Conservation (phyloP, 2,329 filamentous ascomycete genomes). For the Tolypocladium endophyticum region DNA sequence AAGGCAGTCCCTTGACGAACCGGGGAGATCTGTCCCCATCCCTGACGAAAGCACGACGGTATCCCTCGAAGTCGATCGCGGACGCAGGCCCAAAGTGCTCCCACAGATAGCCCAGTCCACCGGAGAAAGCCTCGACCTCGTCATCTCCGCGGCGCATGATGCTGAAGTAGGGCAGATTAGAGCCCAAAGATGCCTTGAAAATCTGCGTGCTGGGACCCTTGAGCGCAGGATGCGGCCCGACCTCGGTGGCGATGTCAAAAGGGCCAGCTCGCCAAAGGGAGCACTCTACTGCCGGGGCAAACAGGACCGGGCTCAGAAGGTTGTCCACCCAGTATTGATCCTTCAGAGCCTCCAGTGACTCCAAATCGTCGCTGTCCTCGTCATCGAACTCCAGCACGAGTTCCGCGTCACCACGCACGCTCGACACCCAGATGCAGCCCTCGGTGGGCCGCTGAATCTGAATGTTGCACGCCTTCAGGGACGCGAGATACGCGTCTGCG, state of each 20-base stretch:
- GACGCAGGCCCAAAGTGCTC: neutral
- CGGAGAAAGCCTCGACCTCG: slow-evolving; percentile 19
- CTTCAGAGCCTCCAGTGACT: neutral
- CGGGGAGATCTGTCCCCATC: neutral
- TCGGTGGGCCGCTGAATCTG: neutral
- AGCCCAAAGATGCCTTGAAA: neutral
- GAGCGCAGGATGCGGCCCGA: slow-evolving; percentile 37
- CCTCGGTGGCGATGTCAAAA: slow-evolving; percentile 25
- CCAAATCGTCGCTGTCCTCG: neutral
- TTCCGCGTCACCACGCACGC: neutral
- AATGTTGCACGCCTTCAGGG: neutral
- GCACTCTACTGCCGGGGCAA: slow-evolving; percentile 19
- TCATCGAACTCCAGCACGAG: neutral
- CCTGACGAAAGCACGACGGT: neutral
- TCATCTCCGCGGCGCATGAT: slow-evolving; percentile 22
- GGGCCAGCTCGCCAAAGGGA: slow-evolving; percentile 10
- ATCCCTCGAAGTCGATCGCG: neutral
- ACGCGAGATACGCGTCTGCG: neutral
- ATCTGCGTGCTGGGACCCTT: slow-evolving; percentile 37
- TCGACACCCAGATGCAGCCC: neutral
- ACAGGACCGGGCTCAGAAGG: slow-evolving; percentile 9
- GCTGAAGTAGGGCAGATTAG: neutral
- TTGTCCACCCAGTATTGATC: slow-evolving; percentile 25
- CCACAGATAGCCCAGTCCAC: slow-evolving; percentile 9
- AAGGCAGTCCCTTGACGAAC: slow-evolving; percentile 14